Evolutionary conservation across 805 yeast species (phyloP).

Genomic region (Nakazawaea laoshanensis): DNA sequence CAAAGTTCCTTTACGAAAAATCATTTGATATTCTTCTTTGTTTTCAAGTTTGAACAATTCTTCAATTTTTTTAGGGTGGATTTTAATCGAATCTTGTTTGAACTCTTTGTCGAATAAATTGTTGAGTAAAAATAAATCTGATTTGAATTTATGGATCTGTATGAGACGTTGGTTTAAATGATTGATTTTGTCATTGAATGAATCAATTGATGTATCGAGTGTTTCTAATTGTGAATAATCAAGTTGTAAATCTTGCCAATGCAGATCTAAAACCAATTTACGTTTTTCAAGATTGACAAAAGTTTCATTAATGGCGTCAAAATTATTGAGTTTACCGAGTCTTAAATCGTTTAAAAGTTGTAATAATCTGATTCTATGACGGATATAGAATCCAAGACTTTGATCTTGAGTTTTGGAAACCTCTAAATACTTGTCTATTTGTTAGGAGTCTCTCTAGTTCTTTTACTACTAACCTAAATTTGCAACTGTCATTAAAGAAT

Average conservation of each 20-base stretch:
- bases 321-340: constrained; percentile 1
- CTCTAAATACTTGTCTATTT: constrained; percentile 6
- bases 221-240: constrained; percentile 5
- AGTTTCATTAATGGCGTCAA: constrained; percentile 8
- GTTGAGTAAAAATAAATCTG: constrained; percentile 7
- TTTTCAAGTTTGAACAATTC: constrained; percentile 7
- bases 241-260: constrained; percentile 5
- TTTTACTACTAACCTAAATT: background rate
- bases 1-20: constrained; percentile 8
- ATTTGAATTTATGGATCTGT: constrained; percentile 2
- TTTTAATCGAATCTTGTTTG: constrained; percentile 2
- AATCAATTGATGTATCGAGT: too few species aligned
- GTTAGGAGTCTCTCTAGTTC: constrained; percentile 2
- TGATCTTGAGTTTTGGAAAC: constrained; percentile 4
- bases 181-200: background rate
- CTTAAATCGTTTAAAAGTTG: constrained; percentile 5
- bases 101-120: constrained; percentile 2
- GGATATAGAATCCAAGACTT: constrained; percentile 6
- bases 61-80: constrained; percentile 3
- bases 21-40: constrained; percentile 9
- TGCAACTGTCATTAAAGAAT: background rate
- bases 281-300: constrained; percentile 7
- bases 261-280: constrained; percentile 6
- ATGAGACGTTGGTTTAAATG: background rate
- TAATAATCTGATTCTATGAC: constrained; percentile 6